Evolutionary conservation across 768 basidiomycete genomes (phyloP).

Genomic region (Tulasnella sp.): DNA sequence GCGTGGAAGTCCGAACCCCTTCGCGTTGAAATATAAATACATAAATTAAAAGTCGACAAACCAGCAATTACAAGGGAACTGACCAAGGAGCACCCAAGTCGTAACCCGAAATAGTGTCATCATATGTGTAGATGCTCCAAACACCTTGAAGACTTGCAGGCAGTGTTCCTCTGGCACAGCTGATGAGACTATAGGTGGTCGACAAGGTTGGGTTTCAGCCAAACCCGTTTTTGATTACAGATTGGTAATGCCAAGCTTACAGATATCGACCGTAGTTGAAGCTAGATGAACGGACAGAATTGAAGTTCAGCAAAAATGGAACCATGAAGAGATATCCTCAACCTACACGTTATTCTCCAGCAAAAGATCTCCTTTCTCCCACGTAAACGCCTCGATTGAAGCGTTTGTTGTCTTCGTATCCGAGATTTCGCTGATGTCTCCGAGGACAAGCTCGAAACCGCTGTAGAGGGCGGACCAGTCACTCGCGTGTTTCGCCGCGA

Average conservation of each 20-base stretch:
- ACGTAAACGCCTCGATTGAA: conserved; percentile 41
- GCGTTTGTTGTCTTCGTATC: conserved; percentile 45
- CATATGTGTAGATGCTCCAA: conserved; percentile 43
- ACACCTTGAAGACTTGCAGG: conserved; percentile 67
- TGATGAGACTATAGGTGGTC: conserved; percentile 29
- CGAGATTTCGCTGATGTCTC: conserved; percentile 34
- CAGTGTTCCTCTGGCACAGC: conserved; percentile 49
- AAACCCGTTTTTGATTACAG: no score
- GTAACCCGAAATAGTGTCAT: conserved; percentile 51
- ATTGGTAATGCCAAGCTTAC: no score
- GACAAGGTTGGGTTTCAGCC: no score
- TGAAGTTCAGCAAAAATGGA: no score
- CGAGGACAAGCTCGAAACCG: conserved; percentile 46
- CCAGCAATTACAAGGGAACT: neutral
- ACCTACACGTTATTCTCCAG: conserved; percentile 32
- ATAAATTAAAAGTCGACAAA: neutral
- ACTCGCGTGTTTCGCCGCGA: conserved; percentile 39
- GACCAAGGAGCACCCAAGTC: conserved; percentile 20
- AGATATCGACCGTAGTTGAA: conserved; percentile 67
- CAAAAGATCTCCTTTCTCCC: conserved; percentile 48
- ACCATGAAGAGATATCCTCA: no score
- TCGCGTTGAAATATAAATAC: no score
- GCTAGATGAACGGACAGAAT: conserved; percentile 36
- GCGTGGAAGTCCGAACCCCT: conserved; percentile 29
- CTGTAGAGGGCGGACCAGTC: conserved; percentile 36